Evolutionary conservation across 768 basidiomycete species (phyloP).

Genomic region (Suillus cothurnatus): DNA sequence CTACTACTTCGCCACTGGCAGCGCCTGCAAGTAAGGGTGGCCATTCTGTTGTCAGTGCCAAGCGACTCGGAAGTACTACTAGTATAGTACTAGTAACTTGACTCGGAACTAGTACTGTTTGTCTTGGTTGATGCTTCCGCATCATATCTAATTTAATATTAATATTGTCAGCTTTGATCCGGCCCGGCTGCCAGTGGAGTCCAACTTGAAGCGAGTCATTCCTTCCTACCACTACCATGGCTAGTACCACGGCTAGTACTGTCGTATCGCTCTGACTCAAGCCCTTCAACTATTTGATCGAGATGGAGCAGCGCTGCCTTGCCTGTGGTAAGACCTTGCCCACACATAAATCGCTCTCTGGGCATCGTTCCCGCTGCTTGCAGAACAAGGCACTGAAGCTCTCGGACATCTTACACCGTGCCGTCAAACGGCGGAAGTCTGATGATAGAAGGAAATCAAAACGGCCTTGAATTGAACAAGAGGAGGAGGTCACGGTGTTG

Average conservation of each 20-base stretch:
- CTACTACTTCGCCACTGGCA: constrained; percentile 58
- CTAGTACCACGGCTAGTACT: too few relatives aligned
- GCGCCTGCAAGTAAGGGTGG: constrained; percentile 61
- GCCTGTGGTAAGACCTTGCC: background rate
- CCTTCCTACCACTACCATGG: too few relatives aligned
- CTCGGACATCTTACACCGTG: background rate
- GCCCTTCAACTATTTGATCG: background rate
- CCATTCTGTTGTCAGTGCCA: too few relatives aligned
- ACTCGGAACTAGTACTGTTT: too few relatives aligned
- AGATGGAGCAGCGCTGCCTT: background rate
- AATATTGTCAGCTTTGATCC: too few relatives aligned
- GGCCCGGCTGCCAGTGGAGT: too few relatives aligned
- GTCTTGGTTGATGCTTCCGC: too few relatives aligned
- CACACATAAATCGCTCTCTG: background rate
- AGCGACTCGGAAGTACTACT: too few relatives aligned
- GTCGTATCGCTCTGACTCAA: too few relatives aligned
- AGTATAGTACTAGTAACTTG: too few relatives aligned
- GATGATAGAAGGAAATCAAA: background rate
- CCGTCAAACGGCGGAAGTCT: background rate
- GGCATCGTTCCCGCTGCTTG: background rate
- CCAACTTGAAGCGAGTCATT: too few relatives aligned
- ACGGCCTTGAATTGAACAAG: background rate
- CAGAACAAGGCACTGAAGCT: background rate
- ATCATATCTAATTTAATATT: too few relatives aligned
- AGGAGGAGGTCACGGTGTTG: background rate